A percentile compares a stretch with the other conserved stretches of the same genome.
These are phyloP conservation scores for Rhododendron molle DNA, from an alignment of 148 eudicot species.

Conservation along the genomic window DNA sequence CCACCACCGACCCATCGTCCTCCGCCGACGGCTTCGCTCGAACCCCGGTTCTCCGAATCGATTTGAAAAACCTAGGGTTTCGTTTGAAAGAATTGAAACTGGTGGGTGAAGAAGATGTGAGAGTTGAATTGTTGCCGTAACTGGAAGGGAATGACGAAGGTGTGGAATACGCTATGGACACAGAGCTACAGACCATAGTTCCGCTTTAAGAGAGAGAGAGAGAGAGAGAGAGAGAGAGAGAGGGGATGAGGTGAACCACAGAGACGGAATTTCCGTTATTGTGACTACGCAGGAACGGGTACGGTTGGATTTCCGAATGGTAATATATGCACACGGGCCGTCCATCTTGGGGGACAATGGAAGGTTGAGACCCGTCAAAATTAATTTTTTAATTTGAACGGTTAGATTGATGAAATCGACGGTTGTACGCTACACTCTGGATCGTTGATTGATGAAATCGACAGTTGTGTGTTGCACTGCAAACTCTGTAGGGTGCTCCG, in stretches of 20 bases:
- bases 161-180: conserved; percentile 39
- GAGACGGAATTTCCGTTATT: background rate
- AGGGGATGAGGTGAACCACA: background rate
- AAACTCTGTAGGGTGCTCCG: too few species aligned
- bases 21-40: conserved; percentile 16
- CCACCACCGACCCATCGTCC: conserved; percentile 39
- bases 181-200: conserved; percentile 27
- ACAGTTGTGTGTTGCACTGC: too few species aligned
- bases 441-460: too few species aligned
- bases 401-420: too few species aligned
- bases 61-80: conserved; percentile 19
- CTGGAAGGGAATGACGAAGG: conserved; percentile 20
- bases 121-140: conserved; percentile 18
- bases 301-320: background rate
- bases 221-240: background rate
- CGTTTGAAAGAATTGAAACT: conserved; percentile 19
- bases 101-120: conserved; percentile 4
- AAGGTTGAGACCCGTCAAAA: too few species aligned
- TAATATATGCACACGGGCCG: too few species aligned
- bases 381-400: too few species aligned
- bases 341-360: too few species aligned
- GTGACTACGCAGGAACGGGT: background rate
- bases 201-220: background rate
- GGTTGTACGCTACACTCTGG: too few species aligned
- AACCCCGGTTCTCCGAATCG: conserved; percentile 13